Evolutionary conservation across 352 stramenopile species (phyloP).

Genomic region (Pythium scleroteichum): DNA sequence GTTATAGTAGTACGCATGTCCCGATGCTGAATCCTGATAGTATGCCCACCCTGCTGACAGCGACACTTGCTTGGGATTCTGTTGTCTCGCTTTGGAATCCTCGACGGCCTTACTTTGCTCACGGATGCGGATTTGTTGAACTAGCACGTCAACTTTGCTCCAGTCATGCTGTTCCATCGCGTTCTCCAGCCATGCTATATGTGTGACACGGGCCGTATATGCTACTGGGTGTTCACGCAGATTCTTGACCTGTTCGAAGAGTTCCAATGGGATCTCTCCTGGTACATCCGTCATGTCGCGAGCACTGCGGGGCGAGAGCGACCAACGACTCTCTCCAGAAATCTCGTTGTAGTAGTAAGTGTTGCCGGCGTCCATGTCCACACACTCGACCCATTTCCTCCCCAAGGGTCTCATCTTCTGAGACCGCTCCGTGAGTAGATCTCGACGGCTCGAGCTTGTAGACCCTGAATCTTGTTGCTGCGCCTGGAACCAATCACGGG

Average conservation of each 20-base stretch:
- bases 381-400: slow-evolving; percentile 82
- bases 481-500: slow-evolving; percentile 68
- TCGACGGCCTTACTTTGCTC: slow-evolving; percentile 52
- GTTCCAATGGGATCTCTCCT: slow-evolving; percentile 62
- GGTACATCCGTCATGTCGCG: slow-evolving; percentile 44
- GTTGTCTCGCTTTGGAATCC: slow-evolving; percentile 7
- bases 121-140: slow-evolving; percentile 71
- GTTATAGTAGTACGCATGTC: slow-evolving; percentile 48
- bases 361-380: slow-evolving; percentile 76
- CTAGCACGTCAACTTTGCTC: slow-evolving; percentile 64
- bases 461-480: slow-evolving; percentile 11
- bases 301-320: slow-evolving; percentile 70
- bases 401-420: slow-evolving; percentile 40
- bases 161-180: slow-evolving; percentile 63
- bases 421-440: slow-evolving; percentile 24
- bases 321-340: slow-evolving; percentile 87
- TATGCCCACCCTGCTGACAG: slow-evolving; percentile 22
- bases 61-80: slow-evolving; percentile 13
- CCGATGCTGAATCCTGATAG: slow-evolving; percentile 10
- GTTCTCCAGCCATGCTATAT: slow-evolving; percentile 72
- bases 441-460: slow-evolving; percentile 1
- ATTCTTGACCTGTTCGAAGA: slow-evolving; percentile 52
- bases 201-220: slow-evolving; percentile 55
- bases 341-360: slow-evolving; percentile 93
- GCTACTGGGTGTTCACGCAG: slow-evolving; percentile 47